phyloP scores from a whole-genome alignment of 805 yeast genomes.

The Metschnikowia lachancei region DNA sequence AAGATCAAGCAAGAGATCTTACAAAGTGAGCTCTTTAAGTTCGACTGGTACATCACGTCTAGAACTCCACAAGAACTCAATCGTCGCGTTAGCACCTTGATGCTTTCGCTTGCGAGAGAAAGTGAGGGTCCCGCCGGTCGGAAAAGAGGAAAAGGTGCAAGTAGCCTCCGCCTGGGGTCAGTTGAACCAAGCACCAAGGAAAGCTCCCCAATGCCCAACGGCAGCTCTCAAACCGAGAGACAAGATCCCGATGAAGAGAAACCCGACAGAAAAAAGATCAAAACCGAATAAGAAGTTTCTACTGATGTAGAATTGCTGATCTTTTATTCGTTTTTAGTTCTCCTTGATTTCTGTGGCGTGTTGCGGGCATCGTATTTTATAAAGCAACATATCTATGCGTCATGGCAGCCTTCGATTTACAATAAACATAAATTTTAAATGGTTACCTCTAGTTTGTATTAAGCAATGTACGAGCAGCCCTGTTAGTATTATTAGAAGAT shows the following conservation, averaged over 20 bases:
- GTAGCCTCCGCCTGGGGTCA: conserved; percentile 32
- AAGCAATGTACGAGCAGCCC: too few relatives aligned
- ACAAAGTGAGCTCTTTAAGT: conserved; percentile 57
- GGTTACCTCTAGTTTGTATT: too few relatives aligned
- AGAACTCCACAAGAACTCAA: conserved; percentile 71
- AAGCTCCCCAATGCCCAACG: conserved; percentile 14
- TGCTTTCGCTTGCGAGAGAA: conserved; percentile 68
- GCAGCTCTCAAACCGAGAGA: conserved; percentile 4
- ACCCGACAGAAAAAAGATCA: conserved; percentile 12
- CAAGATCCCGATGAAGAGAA: conserved; percentile 4
- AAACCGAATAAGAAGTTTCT: conserved; percentile 1
- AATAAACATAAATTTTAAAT: too few relatives aligned
- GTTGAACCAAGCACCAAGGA: conserved; percentile 33
- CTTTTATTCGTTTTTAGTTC: too few relatives aligned
- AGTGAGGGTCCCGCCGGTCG: conserved; percentile 58
- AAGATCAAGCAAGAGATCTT: conserved; percentile 62
- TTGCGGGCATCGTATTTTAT: too few relatives aligned
- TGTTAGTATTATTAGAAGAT: too few relatives aligned
- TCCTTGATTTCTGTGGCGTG: too few relatives aligned
- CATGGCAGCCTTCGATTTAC: too few relatives aligned
- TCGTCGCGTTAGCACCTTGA: conserved; percentile 64
- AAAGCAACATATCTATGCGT: too few relatives aligned
- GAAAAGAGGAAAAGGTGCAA: conserved; percentile 29
- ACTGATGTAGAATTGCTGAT: too few relatives aligned
- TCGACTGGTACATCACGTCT: conserved; percentile 71